These are phyloP conservation scores for Naganishia randhawae DNA, from an alignment of 768 basidiomycete species.

Conservation along the genomic window DNA sequence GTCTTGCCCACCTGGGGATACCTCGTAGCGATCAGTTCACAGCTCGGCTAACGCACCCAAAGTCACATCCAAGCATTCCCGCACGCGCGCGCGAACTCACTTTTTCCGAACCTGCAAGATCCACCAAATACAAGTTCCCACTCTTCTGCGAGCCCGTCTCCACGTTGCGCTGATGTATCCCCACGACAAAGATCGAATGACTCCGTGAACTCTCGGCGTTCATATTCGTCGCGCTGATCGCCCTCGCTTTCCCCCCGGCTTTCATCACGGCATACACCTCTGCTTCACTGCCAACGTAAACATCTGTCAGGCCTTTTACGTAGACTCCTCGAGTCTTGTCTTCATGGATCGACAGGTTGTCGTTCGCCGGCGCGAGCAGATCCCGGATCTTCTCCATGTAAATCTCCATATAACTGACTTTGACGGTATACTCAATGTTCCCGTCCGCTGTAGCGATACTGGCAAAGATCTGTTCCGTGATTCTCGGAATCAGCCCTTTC, in stretches of 20 bases:
- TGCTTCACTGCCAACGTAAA: constrained; percentile 89
- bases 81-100: constrained; percentile 49
- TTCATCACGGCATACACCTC: constrained; percentile 99
- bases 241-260: constrained; percentile 83
- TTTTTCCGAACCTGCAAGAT: constrained; percentile 97
- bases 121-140: constrained; percentile 94
- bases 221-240: constrained; percentile 96
- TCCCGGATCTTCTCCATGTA: constrained; percentile 95
- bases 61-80: not conserved
- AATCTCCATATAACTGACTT: constrained; percentile 99
- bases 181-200: constrained; percentile 97
- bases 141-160: constrained; percentile 94
- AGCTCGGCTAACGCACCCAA: not conserved
- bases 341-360: constrained; percentile 96
- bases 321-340: constrained; percentile 97
- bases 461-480: constrained; percentile 98
- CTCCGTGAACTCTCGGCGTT: constrained; percentile 98
- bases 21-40: not conserved
- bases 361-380: constrained; percentile 91
- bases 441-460: constrained; percentile 93
- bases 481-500: constrained; percentile 94
- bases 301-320: constrained; percentile 94
- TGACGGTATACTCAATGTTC: constrained; percentile 95
- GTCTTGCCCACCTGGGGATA: constrained; percentile 75
- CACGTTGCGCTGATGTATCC: constrained; percentile 92